Evolutionary conservation across 768 basidiomycete genomes (phyloP), one percentile per base, ranked within the genome.

Genomic region (Pleurotus cornucopiae): DNA sequence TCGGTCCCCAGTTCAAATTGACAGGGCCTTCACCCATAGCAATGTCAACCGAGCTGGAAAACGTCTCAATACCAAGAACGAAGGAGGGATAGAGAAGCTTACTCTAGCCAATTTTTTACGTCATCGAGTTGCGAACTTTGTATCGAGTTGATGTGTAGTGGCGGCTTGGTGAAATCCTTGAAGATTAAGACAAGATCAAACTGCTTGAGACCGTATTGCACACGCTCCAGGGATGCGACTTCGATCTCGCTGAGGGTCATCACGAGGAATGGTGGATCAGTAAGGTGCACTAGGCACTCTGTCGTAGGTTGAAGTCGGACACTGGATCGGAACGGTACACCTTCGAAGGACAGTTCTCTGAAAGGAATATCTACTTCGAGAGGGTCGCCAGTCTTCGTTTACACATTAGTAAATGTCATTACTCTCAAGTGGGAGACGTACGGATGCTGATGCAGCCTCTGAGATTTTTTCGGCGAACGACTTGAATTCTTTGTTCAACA

Each of bases 61-160:
- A n/a, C 9, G 0, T 58, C 13, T 41, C 53, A 25, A 45, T 57
- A 30, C 41, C 43, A 16, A 12, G 26, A 30, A 54, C 20, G 21
- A 59, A 39, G 37, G 43, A 51, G 51, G 37, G 12, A 20, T 25
- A 34, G 23, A 49, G 54, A 52, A 5, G 76, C 92, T 61, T 68
- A 98, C 94, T 99, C 94, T 18, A 99, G 81, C 97, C 97, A 99
- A 65, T 97, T 95, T 73, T 98, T 98, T 60, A 99, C 95, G 62
- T 95, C 94, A 65, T 99, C 97, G 65, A 98, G 83, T 63, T 93
- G 89, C 1, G 83, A 73, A 55, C 83, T 90, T 20, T 91, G 94
- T 61, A 99, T 95, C 0, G 94, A 94, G 68, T 99, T 98, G 75
- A 98, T 93, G 65, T 98, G 97, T 7, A 98, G 78, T 0, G 96